A percentile compares a stretch with the other conserved stretches of the same genome.
Conservation (phyloP, 306 rosid genomes). For the Dalbergia cochinchinensis region DNA sequence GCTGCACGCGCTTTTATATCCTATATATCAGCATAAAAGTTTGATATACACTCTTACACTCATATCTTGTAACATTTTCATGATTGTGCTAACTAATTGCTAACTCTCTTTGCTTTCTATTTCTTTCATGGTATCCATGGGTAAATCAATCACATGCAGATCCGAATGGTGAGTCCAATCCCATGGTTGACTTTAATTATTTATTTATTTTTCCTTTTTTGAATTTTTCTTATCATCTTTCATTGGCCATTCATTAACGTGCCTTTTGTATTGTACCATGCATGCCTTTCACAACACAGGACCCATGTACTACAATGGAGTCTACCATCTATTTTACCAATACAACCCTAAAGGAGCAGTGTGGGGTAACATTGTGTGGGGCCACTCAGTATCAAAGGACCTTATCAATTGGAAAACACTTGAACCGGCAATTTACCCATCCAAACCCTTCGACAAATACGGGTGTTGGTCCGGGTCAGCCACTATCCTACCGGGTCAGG, state of each 20-base stretch:
- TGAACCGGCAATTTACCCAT: slow-evolving; percentile 67
- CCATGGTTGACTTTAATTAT: neutral
- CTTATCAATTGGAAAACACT: slow-evolving; percentile 78
- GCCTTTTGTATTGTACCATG: neutral
- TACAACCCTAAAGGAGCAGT: slow-evolving; percentile 88
- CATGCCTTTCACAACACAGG: slow-evolving; percentile 51
- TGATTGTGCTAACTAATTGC: slow-evolving; percentile 7
- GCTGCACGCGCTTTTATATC: too few relatives aligned
- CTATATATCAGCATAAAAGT: too few relatives aligned
- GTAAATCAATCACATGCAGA: slow-evolving; percentile 51
- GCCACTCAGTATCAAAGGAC: slow-evolving; percentile 82
- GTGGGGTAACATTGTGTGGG: slow-evolving; percentile 98
- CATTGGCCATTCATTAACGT: neutral
- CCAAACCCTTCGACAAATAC: slow-evolving; percentile 72
- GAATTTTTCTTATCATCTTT: neutral
- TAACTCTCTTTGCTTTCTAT: neutral
- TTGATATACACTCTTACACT: neutral
- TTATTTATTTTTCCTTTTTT: neutral
- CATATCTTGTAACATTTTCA: neutral
- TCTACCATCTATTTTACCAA: slow-evolving; percentile 88
- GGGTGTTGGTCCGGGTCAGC: slow-evolving; percentile 97
- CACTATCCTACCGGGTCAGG: slow-evolving; percentile 70
- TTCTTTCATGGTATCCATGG: slow-evolving; percentile 30
- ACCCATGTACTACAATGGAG: slow-evolving; percentile 78
- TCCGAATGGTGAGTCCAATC: slow-evolving; percentile 76